A percentile compares a stretch with the other conserved stretches of the same genome.
Evolutionary conservation across 768 basidiomycete species (phyloP).

Genomic region (Lentinula detonsa): DNA sequence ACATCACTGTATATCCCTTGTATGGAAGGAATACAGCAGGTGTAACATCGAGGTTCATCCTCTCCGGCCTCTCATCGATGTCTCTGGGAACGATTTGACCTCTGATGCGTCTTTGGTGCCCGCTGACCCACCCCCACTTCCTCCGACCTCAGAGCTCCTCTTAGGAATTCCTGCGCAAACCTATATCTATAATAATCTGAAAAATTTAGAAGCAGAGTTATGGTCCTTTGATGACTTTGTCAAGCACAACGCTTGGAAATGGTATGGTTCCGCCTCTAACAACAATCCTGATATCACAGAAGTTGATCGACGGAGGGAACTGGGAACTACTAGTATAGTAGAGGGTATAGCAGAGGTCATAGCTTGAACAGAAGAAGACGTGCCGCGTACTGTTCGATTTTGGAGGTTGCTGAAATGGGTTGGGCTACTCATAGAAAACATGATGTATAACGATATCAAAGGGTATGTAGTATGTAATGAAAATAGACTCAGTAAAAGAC

Average conservation of each 20-base stretch:
- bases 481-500: not conserved
- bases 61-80: conserved; percentile 35
- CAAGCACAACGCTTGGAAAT: conserved; percentile 67
- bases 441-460: not conserved
- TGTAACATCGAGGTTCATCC: conserved; percentile 48
- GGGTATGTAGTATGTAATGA: not conserved
- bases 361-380: not conserved
- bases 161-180: conserved; percentile 49
- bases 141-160: conserved; percentile 24
- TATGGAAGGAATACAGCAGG: conserved; percentile 65
- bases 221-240: conserved; percentile 89
- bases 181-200: conserved; percentile 60
- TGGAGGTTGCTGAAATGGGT: not conserved
- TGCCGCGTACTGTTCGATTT: too few species aligned
- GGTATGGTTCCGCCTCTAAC: conserved; percentile 46
- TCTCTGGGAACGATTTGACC: conserved; percentile 25
- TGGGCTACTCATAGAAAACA: not conserved
- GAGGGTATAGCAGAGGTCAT: not conserved
- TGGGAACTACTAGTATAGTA: not conserved
- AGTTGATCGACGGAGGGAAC: conserved; percentile 41
- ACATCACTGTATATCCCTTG: not conserved
- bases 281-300: conserved; percentile 39
- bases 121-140: conserved; percentile 34
- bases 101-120: conserved; percentile 30
- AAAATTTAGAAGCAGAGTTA: conserved; percentile 44